Base-by-base conservation (phyloP, 1,284 basidiomycete species). In the Moniliophthora roreri region DNA sequence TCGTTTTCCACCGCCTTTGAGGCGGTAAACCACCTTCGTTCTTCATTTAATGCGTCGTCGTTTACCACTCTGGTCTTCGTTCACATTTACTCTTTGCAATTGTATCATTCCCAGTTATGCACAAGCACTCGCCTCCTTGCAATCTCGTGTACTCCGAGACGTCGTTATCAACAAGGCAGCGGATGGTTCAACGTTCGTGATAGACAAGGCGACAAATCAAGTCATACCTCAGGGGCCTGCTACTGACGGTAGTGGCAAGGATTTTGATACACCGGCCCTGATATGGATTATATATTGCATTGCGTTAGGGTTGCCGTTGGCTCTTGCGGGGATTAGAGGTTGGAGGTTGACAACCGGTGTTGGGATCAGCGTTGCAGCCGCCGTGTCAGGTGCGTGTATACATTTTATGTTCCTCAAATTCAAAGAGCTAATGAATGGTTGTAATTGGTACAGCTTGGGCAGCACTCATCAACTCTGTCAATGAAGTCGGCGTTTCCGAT, bases 251-350 rank as follows among this genome's bases (percentile, higher is more conserved):
- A 71, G 77, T 41, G 85, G 85, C 7, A 59, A 62, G 1, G 77
- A 70, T 26, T 79, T 79, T 58, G 69, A 76, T 47, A 56, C 69
- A 1, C 65, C 80, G 21, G 80, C 83, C 1, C 53, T 83, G 16
- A 60, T 85, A 15, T 87, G 85, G 85, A 74, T 85, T 8, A 67
- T 62, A 10, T 83, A 80, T 57, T 74, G 71, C 23, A 71, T 82
- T 51, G 55, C 70, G 8, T 57, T 84, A 39, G 85, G 85, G 10
- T 44, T 70, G 8, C 82, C 83, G 1, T 70, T 87, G 60, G 69
- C 81, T 13, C 54, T 80, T 3, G 78, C 71, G 1, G 85, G 85
- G 36, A 72, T 87, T 51, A 72, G 81, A 24, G 72, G 80, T 1
- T 77, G 78, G 70, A 74, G 81, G 49, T 36, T 81, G 2, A 82